phyloP scores from a whole-genome alignment of 345 rosid species.

The Draba incana region DNA sequence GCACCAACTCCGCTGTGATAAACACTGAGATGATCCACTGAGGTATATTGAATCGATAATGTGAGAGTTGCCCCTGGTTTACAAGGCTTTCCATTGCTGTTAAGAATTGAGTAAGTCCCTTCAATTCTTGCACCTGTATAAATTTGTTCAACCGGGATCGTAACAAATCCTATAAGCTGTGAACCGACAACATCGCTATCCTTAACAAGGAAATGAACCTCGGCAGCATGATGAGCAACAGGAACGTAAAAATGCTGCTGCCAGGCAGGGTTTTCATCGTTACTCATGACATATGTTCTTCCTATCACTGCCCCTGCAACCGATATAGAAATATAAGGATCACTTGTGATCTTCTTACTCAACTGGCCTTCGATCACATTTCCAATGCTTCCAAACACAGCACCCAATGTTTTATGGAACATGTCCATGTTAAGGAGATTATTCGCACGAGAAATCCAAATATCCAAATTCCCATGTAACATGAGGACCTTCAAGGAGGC shows the following conservation, averaged over 20 bases:
- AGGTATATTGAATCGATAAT: slow-evolving; percentile 77
- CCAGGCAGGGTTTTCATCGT: slow-evolving; percentile 87
- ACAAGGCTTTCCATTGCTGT: slow-evolving; percentile 66
- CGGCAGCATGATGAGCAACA: slow-evolving; percentile 86
- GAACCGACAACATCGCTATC: slow-evolving; percentile 92
- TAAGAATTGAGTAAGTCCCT: slow-evolving; percentile 65
- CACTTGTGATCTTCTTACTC: slow-evolving; percentile 71
- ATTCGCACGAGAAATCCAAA: slow-evolving; percentile 65
- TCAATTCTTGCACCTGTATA: slow-evolving; percentile 64
- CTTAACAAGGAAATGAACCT: slow-evolving; percentile 83
- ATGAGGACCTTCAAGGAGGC: slow-evolving; percentile 79
- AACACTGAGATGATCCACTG: slow-evolving; percentile 65
- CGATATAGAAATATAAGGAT: slow-evolving; percentile 83
- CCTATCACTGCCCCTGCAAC: slow-evolving; percentile 70
- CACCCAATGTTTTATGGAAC: slow-evolving; percentile 83
- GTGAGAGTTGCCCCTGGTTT: slow-evolving; percentile 76
- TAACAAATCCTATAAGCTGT: slow-evolving; percentile 74
- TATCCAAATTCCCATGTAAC: slow-evolving; percentile 90
- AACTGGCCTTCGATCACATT: slow-evolving; percentile 57
- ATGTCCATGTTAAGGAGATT: slow-evolving; percentile 95
- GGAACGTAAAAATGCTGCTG: slow-evolving; percentile 83
- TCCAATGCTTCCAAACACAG: slow-evolving; percentile 54
- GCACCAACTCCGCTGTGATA: slow-evolving; percentile 84
- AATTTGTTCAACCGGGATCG: slow-evolving; percentile 80
- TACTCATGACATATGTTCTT: slow-evolving; percentile 86